phyloP scores from a whole-genome alignment of 139 green algal genomes.

The Micractinium conductrix region DNA sequence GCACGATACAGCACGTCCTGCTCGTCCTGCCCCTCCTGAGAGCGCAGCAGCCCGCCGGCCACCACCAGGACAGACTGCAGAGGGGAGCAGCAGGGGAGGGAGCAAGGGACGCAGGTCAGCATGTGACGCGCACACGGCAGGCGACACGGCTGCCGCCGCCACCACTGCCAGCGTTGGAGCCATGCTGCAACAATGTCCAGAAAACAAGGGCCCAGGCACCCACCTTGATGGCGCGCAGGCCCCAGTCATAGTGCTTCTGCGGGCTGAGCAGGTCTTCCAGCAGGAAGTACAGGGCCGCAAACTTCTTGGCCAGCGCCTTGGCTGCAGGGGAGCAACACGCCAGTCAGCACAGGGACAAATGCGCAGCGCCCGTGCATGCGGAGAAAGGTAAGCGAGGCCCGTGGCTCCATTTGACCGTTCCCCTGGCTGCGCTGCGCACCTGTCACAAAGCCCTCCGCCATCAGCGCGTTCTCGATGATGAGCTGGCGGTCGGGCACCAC shows the following conservation, averaged over 20 bases:
- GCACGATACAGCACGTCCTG: constrained; percentile 87
- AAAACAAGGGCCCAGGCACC: not conserved
- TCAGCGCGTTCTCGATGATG: constrained; percentile 96
- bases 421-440: constrained; percentile 23
- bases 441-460: constrained; percentile 92
- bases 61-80: constrained; percentile 84
- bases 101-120: not conserved
- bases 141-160: not conserved
- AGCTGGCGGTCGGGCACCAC: constrained; percentile 84
- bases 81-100: not conserved
- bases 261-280: constrained; percentile 91
- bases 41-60: constrained; percentile 90
- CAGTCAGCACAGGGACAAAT: not conserved
- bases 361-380: not conserved
- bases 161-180: not conserved
- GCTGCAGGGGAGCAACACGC: not conserved
- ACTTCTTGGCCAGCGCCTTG: constrained; percentile 83
- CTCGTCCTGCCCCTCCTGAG: constrained; percentile 81
- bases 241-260: constrained; percentile 90
- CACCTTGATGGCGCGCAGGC: constrained; percentile 93
- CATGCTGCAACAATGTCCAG: not conserved
- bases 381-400: too few relatives aligned
- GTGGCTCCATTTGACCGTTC: too few relatives aligned
- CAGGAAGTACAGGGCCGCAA: constrained; percentile 93
- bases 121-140: not conserved